A percentile compares a stretch with the other conserved stretches of the same genome.
Conservation (phyloP, 1,284 basidiomycete species). For the Melanopsichium pennsylvanicum region DNA sequence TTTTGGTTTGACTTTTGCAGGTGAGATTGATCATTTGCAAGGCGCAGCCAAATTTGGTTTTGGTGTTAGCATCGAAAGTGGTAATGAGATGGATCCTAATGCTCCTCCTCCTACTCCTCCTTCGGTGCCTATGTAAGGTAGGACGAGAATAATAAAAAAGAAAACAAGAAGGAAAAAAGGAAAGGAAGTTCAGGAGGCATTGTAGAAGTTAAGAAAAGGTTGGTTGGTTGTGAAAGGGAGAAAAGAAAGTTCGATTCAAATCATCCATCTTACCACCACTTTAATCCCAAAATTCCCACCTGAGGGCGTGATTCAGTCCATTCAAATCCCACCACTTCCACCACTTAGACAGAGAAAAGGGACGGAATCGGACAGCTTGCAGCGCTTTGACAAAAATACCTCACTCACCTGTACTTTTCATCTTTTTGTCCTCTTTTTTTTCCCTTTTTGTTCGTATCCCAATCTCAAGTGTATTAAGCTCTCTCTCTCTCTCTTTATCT, state of each 20-base stretch:
- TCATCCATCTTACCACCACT: constrained; percentile 9
- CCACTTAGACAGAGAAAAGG: too few relatives aligned
- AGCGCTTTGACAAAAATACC: too few relatives aligned
- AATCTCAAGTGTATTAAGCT: too few relatives aligned
- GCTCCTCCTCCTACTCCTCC: constrained; percentile 59
- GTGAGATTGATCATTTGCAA: constrained; percentile 98
- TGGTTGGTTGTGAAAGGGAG: too few relatives aligned
- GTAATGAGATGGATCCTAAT: constrained; percentile 60
- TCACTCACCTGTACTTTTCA: not conserved
- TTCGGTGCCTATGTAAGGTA: constrained; percentile 58
- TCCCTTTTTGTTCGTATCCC: too few relatives aligned
- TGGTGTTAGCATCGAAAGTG: constrained; percentile 88
- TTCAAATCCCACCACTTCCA: too few relatives aligned
- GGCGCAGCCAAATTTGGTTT: constrained; percentile 89
- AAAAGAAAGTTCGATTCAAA: not conserved
- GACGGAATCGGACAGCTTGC: not conserved
- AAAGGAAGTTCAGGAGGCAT: too few relatives aligned
- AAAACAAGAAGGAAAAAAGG: too few relatives aligned
- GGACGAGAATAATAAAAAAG: too few relatives aligned
- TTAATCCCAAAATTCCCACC: not conserved
- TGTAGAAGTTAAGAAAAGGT: too few relatives aligned
- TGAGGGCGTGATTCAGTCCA: too few relatives aligned
- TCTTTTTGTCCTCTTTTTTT: not conserved
- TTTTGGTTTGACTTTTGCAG: constrained; percentile 91
- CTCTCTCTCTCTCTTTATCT: too few relatives aligned